Conservation (phyloP, 495 filamentous ascomycete species). For the Barbatosphaeria neglecta region DNA sequence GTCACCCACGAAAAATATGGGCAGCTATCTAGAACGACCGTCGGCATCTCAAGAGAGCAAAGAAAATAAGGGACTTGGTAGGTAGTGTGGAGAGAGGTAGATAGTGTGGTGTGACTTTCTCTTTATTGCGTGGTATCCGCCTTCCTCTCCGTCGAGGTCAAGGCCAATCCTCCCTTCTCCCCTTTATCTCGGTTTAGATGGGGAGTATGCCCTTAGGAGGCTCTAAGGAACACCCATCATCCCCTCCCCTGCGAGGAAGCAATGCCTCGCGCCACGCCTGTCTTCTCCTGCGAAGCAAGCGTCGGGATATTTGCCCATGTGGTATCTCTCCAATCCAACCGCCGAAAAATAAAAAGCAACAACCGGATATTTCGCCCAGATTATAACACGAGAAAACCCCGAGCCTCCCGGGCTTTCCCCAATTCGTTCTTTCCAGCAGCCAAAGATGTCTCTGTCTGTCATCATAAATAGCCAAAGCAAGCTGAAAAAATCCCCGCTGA, state of each 20-base stretch:
- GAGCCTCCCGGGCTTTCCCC: conserved; percentile 35
- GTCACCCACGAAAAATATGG: conserved; percentile 25
- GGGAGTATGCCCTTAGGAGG: too few relatives aligned
- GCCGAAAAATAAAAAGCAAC: conserved; percentile 4
- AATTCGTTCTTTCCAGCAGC: conserved; percentile 29
- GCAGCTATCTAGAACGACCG: conserved; percentile 21
- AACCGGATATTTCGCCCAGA: conserved; percentile 3
- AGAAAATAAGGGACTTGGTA: too few relatives aligned
- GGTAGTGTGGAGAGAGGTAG: too few relatives aligned
- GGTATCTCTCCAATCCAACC: background rate
- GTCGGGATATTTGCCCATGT: conserved; percentile 7
- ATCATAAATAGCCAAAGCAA: background rate
- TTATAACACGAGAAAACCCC: conserved; percentile 3
- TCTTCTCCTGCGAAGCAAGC: too few relatives aligned
- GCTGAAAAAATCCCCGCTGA: background rate
- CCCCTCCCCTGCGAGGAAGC: too few relatives aligned
- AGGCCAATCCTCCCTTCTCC: too few relatives aligned
- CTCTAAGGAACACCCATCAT: too few relatives aligned
- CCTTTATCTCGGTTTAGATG: too few relatives aligned
- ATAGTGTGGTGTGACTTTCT: too few relatives aligned
- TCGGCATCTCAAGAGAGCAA: conserved; percentile 11
- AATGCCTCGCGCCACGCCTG: too few relatives aligned
- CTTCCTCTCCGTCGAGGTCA: too few relatives aligned
- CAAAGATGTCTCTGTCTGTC: conserved; percentile 7
- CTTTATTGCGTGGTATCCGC: too few relatives aligned